Percentiles rank a stretch among this genome's conserved stretches.
These are phyloP conservation scores for Alternaria rosae DNA, from an alignment of 2,329 filamentous ascomycete species.

Conservation along the genomic window DNA sequence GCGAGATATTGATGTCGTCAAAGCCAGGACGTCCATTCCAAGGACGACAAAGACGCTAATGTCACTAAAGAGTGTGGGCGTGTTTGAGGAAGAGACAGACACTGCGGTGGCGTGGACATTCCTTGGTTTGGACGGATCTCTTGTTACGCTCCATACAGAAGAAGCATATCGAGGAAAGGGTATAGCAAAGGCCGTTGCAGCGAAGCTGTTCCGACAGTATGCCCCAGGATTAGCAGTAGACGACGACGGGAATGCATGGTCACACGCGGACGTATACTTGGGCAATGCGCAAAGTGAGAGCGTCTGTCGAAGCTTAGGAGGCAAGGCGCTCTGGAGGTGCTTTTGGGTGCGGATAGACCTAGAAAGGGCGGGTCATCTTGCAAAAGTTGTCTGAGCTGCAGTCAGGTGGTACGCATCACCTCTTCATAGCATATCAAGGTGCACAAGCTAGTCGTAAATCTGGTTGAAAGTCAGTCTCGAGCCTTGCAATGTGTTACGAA, in stretches of 20 bases:
- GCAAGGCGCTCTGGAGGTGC: slow-evolving; percentile 62
- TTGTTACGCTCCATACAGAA: slow-evolving; percentile 69
- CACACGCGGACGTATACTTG: slow-evolving; percentile 69
- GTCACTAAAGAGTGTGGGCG: slow-evolving; percentile 51
- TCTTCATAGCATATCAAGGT: not conserved
- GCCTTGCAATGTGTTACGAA: not conserved
- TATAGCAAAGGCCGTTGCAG: slow-evolving; percentile 67
- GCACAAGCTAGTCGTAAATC: slow-evolving; percentile 13
- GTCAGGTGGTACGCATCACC: slow-evolving; percentile 2
- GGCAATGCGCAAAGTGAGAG: slow-evolving; percentile 67
- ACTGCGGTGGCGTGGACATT: slow-evolving; percentile 71
- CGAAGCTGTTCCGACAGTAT: slow-evolving; percentile 63
- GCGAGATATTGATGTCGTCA: slow-evolving; percentile 65
- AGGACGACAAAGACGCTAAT: slow-evolving; percentile 59
- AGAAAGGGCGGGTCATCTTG: slow-evolving; percentile 29
- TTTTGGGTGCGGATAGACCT: slow-evolving; percentile 64
- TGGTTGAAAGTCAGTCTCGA: slow-evolving; percentile 32
- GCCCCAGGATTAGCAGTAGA: slow-evolving; percentile 41
- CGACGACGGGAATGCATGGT: slow-evolving; percentile 58
- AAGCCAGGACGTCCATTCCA: slow-evolving; percentile 58
- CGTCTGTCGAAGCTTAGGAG: slow-evolving; percentile 69
- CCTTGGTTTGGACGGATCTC: slow-evolving; percentile 66
- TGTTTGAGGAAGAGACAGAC: slow-evolving; percentile 54
- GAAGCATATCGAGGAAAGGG: slow-evolving; percentile 66
- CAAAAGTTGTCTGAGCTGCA: slow-evolving; percentile 5